Evolutionary conservation across 768 basidiomycete species (phyloP), one percentile per base, ranked within the genome.

Genomic region (Sistotremastrum niveocremeum): DNA sequence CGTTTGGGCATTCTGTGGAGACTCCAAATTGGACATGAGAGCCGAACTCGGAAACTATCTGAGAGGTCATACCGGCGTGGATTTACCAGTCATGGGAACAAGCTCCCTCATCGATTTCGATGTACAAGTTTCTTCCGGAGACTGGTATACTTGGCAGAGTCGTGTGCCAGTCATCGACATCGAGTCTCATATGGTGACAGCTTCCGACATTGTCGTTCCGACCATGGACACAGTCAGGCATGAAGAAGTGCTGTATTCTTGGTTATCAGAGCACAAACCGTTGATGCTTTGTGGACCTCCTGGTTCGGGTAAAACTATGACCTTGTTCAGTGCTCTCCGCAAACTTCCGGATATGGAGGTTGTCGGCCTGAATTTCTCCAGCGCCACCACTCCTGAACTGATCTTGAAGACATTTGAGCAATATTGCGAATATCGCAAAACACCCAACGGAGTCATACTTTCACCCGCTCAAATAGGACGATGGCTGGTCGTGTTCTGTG

Each of bases 261-360:
- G 95, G 95, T 70, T 99, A 5, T 90, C 91, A 2, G 95, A 98
- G 61, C 95, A 98, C 65, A 97, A 97, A 57, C 95, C 95, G 12
- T 74, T 99, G 46, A 86, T 99, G 78, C 75, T 99, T 29, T 99
- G 93, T 60, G 95, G 95, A 40, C 95, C 95, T 56, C 95, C 95
- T n/a, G 95, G 95, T 58, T 98, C 95, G 20, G 95, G 95, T 28
- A 99, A 99, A 68, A 99, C 95, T 5, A 99, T 99, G 95, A 98
- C 95, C 0, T 70, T 99, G 12, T 98, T 99, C 68, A 95, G 90
- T 54, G 95, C 95, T 7, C 74, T 99, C 32, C 81, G 95, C 47
- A 98, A 98, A 62, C 74, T 98, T 36, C 93, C 95, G 2, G 90
- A 98, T 63, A 91, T 99, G 83, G 95, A 99, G 58, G 90, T 98